Conservation (phyloP, 257 asterid species). For the Solanum appendiculatum region DNA sequence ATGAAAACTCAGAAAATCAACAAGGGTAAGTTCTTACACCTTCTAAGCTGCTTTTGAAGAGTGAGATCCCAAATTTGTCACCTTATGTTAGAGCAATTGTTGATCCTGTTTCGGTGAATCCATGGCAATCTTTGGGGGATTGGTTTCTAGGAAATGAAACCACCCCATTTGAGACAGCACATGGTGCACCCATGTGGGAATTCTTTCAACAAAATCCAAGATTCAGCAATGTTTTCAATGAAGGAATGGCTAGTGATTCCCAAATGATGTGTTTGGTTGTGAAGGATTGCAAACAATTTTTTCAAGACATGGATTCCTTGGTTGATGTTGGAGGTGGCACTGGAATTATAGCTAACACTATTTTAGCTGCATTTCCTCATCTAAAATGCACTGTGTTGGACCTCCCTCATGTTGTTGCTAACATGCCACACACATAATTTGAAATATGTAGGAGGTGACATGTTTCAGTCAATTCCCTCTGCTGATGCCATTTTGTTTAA, state of each 20-base stretch:
- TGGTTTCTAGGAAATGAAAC: conserved; percentile 11
- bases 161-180: conserved; percentile 3
- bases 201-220: not conserved
- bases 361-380: not conserved
- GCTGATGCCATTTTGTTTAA: conserved; percentile 3
- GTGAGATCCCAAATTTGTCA: not conserved
- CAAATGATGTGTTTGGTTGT: conserved; percentile 2
- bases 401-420: conserved; percentile 8
- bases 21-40: conserved; percentile 11
- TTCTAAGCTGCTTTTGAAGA: not conserved
- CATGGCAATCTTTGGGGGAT: conserved; percentile 6
- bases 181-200: conserved; percentile 5
- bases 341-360: not conserved
- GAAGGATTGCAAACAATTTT: conserved; percentile 2
- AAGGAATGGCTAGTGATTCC: conserved; percentile 23
- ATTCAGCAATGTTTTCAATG: conserved; percentile 9
- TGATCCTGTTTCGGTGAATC: not conserved
- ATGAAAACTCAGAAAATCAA: not conserved
- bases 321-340: conserved; percentile 12
- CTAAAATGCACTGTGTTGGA: conserved; percentile 6
- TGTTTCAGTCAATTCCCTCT: conserved; percentile 6
- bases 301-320: conserved; percentile 10
- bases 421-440: not conserved
- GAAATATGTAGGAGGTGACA: conserved; percentile 5
- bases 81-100: not conserved